Evolutionary conservation across 805 yeast species (phyloP).

Genomic region (Alloascoidea hylecoeti): DNA sequence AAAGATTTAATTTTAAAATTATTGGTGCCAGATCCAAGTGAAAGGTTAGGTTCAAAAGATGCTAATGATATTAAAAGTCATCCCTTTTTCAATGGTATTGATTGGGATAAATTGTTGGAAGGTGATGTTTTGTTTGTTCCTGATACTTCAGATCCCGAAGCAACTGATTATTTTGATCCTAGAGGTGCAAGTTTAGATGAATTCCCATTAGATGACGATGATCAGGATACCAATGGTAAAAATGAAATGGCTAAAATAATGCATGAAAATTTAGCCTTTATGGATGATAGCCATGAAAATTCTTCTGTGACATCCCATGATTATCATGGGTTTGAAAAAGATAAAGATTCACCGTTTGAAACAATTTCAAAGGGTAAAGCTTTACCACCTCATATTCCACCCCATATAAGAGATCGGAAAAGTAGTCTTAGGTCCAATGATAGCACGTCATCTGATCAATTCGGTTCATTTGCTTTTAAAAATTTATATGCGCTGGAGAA

Average conservation of each 20-base stretch:
- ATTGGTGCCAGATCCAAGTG: slow-evolving; percentile 44
- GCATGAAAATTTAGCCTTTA: too few species aligned
- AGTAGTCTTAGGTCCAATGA: slow-evolving; percentile 52
- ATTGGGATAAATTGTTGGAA: slow-evolving; percentile 65
- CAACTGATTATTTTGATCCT: slow-evolving; percentile 80
- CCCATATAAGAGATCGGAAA: slow-evolving; percentile 53
- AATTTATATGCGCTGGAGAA: slow-evolving; percentile 83
- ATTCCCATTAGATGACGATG: slow-evolving; percentile 31
- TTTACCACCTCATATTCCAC: slow-evolving; percentile 34
- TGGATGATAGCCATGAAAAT: too few species aligned
- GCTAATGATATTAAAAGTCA: slow-evolving; percentile 69
- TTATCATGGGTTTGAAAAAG: neutral
- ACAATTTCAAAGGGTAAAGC: neutral
- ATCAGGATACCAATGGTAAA: neutral
- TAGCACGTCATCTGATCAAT: slow-evolving; percentile 36
- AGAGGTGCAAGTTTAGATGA: slow-evolving; percentile 73
- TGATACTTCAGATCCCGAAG: slow-evolving; percentile 59
- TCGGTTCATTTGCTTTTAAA: slow-evolving; percentile 87
- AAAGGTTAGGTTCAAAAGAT: slow-evolving; percentile 63
- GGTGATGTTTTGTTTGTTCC: slow-evolving; percentile 77
- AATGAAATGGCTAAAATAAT: too few species aligned
- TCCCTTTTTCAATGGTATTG: slow-evolving; percentile 55
- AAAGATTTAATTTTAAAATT: slow-evolving; percentile 57
- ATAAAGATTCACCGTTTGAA: neutral
- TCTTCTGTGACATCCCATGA: neutral